Percentiles rank a stretch among this genome's conserved stretches.
phyloP scores from a whole-genome alignment of 169 alveolate genomes.

The Cryptosporidium viatorum region DNA sequence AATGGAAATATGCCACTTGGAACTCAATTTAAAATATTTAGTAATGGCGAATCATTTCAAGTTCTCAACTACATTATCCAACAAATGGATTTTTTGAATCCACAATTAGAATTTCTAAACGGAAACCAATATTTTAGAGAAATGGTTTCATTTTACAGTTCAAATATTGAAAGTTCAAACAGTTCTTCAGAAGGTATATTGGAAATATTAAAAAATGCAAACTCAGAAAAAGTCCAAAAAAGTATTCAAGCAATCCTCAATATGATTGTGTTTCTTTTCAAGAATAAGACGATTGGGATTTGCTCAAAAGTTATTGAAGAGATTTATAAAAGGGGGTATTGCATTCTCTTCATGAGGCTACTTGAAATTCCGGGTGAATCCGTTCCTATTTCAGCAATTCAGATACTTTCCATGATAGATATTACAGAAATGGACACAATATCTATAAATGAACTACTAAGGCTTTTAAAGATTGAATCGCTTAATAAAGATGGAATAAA shows the following conservation, averaged over 20 bases:
- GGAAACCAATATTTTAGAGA: constrained; percentile 52
- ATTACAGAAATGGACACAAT: constrained; percentile 36
- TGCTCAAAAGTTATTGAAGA: constrained; percentile 54
- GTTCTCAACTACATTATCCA: constrained; percentile 53
- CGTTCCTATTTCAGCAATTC: constrained; percentile 62
- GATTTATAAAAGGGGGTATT: constrained; percentile 52
- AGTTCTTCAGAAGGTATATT: constrained; percentile 6
- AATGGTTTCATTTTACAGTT: constrained; percentile 27
- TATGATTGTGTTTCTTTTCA: constrained; percentile 37
- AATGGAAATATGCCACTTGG: constrained; percentile 32
- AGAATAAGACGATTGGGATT: constrained; percentile 23
- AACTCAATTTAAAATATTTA: background rate
- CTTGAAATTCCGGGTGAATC: constrained; percentile 62
- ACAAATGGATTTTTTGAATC: constrained; percentile 58
- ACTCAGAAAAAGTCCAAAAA: constrained; percentile 53
- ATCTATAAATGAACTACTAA: constrained; percentile 43
- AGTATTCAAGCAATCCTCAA: constrained; percentile 44
- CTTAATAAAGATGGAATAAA: constrained; percentile 1
- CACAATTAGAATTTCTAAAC: constrained; percentile 55
- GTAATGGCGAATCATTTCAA: constrained; percentile 23
- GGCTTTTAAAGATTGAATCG: constrained; percentile 15
- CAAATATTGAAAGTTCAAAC: constrained; percentile 33
- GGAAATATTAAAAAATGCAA: constrained; percentile 52
- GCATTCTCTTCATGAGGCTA: constrained; percentile 47
- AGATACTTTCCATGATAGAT: constrained; percentile 65